Conservation (phyloP, 164 flowering plant genomes). For the Stephania yunnanensis region DNA sequence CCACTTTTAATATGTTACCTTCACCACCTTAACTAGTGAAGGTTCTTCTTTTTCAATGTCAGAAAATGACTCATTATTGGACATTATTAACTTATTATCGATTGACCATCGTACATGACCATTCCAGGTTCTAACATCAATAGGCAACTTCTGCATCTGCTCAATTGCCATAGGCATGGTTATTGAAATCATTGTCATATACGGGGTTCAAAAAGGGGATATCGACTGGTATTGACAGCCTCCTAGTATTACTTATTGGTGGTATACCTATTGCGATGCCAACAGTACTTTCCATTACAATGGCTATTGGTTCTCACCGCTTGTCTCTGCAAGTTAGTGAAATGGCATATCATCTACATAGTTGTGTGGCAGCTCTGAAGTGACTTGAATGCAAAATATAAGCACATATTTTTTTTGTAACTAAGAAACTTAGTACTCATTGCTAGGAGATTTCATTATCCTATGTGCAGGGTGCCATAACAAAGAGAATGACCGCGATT, state of each 20-base stretch:
- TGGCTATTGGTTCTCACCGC: slow-evolving; percentile 77
- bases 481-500: slow-evolving; percentile 95
- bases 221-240: slow-evolving; percentile 67
- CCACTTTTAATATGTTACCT: too few relatives aligned
- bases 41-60: too few relatives aligned
- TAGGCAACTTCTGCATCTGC: slow-evolving; percentile 74
- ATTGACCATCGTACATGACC: neutral
- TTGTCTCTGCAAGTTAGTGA: slow-evolving; percentile 51
- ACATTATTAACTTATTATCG: too few relatives aligned
- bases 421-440: neutral
- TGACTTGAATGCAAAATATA: neutral
- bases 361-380: too few relatives aligned
- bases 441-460: slow-evolving; percentile 3
- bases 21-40: too few relatives aligned
- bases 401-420: slow-evolving; percentile 2
- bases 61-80: too few relatives aligned
- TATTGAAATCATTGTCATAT: slow-evolving; percentile 66
- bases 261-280: slow-evolving; percentile 89
- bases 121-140: slow-evolving; percentile 62
- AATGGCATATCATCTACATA: too few relatives aligned
- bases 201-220: slow-evolving; percentile 48
- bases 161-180: slow-evolving; percentile 72
- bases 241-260: slow-evolving; percentile 62
- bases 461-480: slow-evolving; percentile 72
- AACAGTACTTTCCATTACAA: slow-evolving; percentile 65